Conservation (phyloP, 1,139 yeast genomes). For the Yamadazyma dushanensis region DNA sequence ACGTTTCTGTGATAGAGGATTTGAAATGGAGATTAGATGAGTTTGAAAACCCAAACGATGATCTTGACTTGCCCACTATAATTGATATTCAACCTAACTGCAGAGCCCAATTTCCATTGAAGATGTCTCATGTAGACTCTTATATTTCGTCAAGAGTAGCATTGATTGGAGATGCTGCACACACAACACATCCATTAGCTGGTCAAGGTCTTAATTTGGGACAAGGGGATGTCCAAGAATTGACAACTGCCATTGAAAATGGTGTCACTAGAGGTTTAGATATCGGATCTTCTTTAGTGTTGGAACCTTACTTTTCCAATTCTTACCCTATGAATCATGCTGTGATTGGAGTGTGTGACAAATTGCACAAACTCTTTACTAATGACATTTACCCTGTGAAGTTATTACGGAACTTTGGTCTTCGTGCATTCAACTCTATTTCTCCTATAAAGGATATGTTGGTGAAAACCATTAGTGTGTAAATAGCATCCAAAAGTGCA, state of each 20-base stretch:
- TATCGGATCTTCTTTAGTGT: slow-evolving; percentile 77
- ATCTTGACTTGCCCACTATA: slow-evolving; percentile 66
- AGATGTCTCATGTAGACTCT: slow-evolving; percentile 86
- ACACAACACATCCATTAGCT: slow-evolving; percentile 94
- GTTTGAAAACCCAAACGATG: slow-evolving; percentile 49
- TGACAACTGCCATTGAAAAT: slow-evolving; percentile 66
- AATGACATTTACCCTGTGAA: slow-evolving; percentile 76
- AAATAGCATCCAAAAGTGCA: too few relatives aligned
- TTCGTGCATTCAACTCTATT: slow-evolving; percentile 63
- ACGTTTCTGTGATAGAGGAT: slow-evolving; percentile 58
- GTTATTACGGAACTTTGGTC: slow-evolving; percentile 71
- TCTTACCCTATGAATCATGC: slow-evolving; percentile 80
- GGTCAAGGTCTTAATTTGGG: slow-evolving; percentile 99
- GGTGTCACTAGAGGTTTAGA: slow-evolving; percentile 83
- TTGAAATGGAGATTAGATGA: slow-evolving; percentile 64
- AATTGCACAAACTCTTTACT: slow-evolving; percentile 83
- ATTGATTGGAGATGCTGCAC: slow-evolving; percentile 96
- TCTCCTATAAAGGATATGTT: slow-evolving; percentile 58
- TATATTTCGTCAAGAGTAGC: slow-evolving; percentile 86
- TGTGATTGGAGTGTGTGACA: slow-evolving; percentile 86
- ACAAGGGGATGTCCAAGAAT: slow-evolving; percentile 82
- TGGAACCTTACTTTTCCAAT: slow-evolving; percentile 83
- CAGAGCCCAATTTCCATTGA: slow-evolving; percentile 87
- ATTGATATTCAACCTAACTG: slow-evolving; percentile 58
- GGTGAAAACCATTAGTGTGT: slow-evolving; percentile 24